A percentile compares a stretch with the other conserved stretches of the same genome.
Conservation (phyloP, 2,329 filamentous ascomycete species). For the Dactylellina haptotyla region DNA sequence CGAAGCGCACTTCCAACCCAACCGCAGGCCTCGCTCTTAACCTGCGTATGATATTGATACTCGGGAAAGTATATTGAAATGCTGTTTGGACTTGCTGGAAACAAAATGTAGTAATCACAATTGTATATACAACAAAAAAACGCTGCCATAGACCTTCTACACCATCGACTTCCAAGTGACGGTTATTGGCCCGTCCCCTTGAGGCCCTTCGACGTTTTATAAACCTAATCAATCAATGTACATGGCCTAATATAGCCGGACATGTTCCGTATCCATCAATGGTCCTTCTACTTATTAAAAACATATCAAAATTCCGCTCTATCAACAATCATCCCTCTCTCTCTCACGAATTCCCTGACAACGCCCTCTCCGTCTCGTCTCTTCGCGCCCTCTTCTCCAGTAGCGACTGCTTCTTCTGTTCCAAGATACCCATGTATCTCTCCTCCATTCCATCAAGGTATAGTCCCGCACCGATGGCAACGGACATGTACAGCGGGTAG, state of each 20-base stretch:
- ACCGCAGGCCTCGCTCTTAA: neutral
- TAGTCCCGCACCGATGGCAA: slow-evolving; percentile 93
- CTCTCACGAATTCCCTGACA: slow-evolving; percentile 22
- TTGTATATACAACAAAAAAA: slow-evolving; percentile 14
- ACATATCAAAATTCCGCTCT: too few species aligned
- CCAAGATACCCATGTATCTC: slow-evolving; percentile 78
- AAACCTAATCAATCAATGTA: too few species aligned
- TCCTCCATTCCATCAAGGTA: slow-evolving; percentile 93
- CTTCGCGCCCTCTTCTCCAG: slow-evolving; percentile 89
- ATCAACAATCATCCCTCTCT: neutral
- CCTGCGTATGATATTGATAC: neutral
- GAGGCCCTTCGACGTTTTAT: neutral
- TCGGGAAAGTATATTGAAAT: neutral
- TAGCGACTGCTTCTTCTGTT: slow-evolving; percentile 80
- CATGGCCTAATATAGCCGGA: too few species aligned
- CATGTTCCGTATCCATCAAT: too few species aligned
- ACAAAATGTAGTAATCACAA: neutral
- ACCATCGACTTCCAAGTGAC: neutral
- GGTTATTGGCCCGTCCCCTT: neutral
- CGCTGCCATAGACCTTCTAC: neutral
- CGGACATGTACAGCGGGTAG: slow-evolving; percentile 86
- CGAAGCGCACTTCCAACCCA: neutral
- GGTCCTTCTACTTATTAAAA: too few species aligned
- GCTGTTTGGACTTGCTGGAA: slow-evolving; percentile 1
- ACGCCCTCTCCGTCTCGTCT: slow-evolving; percentile 64